These are phyloP conservation scores for Taphrina wiesneri DNA, from an alignment of 1,139 yeast species.

Conservation along the genomic window DNA sequence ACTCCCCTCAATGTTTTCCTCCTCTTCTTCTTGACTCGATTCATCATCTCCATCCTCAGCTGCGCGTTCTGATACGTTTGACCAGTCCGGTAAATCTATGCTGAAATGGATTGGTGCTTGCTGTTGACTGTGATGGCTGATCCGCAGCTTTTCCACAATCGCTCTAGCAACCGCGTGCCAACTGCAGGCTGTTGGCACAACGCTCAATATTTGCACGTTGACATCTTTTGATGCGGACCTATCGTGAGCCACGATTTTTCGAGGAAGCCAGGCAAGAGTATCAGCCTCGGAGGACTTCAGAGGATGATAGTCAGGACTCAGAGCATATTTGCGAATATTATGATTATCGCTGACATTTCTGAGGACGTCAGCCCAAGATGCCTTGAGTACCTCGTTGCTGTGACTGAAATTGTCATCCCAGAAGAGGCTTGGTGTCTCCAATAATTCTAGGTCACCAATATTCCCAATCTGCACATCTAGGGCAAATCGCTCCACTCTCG, in stretches of 20 bases:
- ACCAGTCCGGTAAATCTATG: slow-evolving; percentile 12
- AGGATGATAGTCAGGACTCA: not conserved
- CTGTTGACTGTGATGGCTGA: not conserved
- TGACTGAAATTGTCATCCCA: not conserved
- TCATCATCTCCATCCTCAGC: not conserved
- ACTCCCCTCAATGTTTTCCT: not conserved
- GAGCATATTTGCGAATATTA: not conserved
- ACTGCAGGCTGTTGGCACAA: not conserved
- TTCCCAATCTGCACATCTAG: slow-evolving; percentile 29
- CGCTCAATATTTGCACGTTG: not conserved
- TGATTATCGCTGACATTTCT: not conserved
- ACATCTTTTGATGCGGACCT: not conserved
- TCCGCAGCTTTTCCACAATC: slow-evolving; percentile 4
- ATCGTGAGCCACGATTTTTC: not conserved
- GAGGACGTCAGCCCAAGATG: not conserved
- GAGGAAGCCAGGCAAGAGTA: not conserved
- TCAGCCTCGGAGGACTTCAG: not conserved
- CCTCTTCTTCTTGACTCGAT: not conserved
- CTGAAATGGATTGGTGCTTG: slow-evolving; percentile 12
- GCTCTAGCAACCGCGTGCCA: slow-evolving; percentile 17
- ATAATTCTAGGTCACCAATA: not conserved
- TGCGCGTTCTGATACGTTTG: not conserved
- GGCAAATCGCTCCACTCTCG: slow-evolving; percentile 36
- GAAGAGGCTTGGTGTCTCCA: not conserved
- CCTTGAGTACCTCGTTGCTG: not conserved